phyloP scores from a whole-genome alignment of 805 yeast species.

The Dipodascus albidus region DNA sequence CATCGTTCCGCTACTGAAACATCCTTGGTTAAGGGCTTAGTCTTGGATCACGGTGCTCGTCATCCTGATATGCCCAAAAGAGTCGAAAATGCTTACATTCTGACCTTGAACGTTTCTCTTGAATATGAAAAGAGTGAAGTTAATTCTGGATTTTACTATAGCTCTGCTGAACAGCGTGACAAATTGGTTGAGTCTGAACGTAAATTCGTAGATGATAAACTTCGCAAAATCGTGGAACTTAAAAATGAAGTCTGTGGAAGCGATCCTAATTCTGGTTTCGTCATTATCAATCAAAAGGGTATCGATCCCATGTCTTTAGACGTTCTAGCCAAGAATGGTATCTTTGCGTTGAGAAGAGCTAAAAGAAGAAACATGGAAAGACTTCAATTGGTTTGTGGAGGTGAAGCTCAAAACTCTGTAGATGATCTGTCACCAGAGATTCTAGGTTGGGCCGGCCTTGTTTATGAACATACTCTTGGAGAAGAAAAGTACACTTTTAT shows the following conservation, averaged over 20 bases:
- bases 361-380: slow-evolving; percentile 99
- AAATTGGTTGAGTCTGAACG: slow-evolving; percentile 89
- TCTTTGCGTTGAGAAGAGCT: slow-evolving; percentile 92
- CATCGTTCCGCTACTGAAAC: slow-evolving; percentile 80
- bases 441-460: slow-evolving; percentile 81
- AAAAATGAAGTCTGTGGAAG: slow-evolving; percentile 84
- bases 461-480: slow-evolving; percentile 86
- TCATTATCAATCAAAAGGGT: slow-evolving; percentile 94
- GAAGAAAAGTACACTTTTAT: slow-evolving; percentile 97
- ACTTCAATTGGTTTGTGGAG: slow-evolving; percentile 90
- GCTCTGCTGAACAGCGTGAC: slow-evolving; percentile 92
- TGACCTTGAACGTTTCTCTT: slow-evolving; percentile 84
- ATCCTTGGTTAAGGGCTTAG: slow-evolving; percentile 73
- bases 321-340: slow-evolving; percentile 82
- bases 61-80: slow-evolving; percentile 98
- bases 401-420: slow-evolving; percentile 94
- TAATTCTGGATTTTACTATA: slow-evolving; percentile 89
- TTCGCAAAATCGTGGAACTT: slow-evolving; percentile 81
- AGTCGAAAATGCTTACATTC: slow-evolving; percentile 70
- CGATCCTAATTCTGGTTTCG: slow-evolving; percentile 67
- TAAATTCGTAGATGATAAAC: slow-evolving; percentile 86
- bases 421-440: slow-evolving; percentile 76
- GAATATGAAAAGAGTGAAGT: slow-evolving; percentile 98
- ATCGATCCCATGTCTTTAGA: slow-evolving; percentile 97
- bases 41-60: slow-evolving; percentile 95